These are phyloP conservation scores for Penicillium soppii DNA, from an alignment of 495 filamentous ascomycete genomes.

Conservation along the genomic window DNA sequence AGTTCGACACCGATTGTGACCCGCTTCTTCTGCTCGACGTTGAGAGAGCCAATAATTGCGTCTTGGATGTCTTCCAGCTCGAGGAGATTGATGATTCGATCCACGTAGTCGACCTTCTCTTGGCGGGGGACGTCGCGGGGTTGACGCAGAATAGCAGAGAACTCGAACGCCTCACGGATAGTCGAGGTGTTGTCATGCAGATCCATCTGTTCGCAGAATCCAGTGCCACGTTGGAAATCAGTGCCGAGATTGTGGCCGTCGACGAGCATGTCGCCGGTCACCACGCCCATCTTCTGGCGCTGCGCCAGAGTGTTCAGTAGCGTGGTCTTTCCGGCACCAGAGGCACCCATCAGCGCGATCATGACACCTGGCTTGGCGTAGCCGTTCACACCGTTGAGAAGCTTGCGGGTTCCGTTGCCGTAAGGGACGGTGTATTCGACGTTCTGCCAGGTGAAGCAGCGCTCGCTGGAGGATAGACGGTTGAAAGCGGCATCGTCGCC, in stretches of 20 bases:
- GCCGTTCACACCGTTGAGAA: conserved; percentile 71
- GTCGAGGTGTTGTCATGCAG: conserved; percentile 69
- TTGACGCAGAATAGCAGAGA: conserved; percentile 65
- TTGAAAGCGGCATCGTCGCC: conserved; percentile 46
- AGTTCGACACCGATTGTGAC: conserved; percentile 93
- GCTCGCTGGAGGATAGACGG: conserved; percentile 59
- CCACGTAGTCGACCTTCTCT: conserved; percentile 61
- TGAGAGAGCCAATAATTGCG: conserved; percentile 54
- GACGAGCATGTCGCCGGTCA: conserved; percentile 73
- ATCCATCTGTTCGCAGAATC: conserved; percentile 88
- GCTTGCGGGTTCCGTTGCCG: conserved; percentile 63
- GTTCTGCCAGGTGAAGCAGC: conserved; percentile 73
- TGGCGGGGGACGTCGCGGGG: conserved; percentile 44
- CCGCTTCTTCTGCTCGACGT: conserved; percentile 68
- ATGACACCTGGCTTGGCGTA: conserved; percentile 80
- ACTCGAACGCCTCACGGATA: conserved; percentile 65
- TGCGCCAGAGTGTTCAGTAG: conserved; percentile 75
- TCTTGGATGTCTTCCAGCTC: conserved; percentile 57
- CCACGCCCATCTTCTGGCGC: conserved; percentile 68
- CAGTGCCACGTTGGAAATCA: conserved; percentile 78
- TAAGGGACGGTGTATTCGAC: conserved; percentile 73
- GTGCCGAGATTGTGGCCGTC: conserved; percentile 66
- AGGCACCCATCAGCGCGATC: conserved; percentile 81
- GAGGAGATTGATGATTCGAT: conserved; percentile 60
- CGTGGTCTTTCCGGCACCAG: conserved; percentile 81